A percentile compares a stretch with the other conserved stretches of the same genome.
Conservation (phyloP, 768 basidiomycete genomes). For the Boletus fagicola region DNA sequence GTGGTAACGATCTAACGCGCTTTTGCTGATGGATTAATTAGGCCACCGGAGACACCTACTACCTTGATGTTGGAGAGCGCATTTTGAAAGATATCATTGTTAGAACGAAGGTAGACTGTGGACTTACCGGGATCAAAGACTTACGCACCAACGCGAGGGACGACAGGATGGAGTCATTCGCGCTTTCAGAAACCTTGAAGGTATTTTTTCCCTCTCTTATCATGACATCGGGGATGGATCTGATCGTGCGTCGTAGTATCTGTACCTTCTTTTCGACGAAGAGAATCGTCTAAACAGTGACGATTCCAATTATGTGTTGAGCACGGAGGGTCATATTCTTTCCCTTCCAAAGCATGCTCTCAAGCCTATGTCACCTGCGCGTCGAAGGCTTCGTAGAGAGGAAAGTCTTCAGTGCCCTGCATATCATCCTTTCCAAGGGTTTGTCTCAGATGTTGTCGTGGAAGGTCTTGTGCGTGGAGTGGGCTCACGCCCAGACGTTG, state of each 20-base stretch:
- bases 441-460: constrained; percentile 31
- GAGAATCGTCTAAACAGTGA: constrained; percentile 69
- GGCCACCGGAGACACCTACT: constrained; percentile 92
- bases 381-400: constrained; percentile 58
- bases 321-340: constrained; percentile 93
- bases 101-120: constrained; percentile 82
- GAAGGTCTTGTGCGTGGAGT: constrained; percentile 64
- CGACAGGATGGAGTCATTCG: constrained; percentile 97
- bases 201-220: constrained; percentile 35
- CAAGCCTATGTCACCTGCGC: constrained; percentile 54
- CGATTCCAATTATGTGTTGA: constrained; percentile 86
- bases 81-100: constrained; percentile 71
- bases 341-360: constrained; percentile 56
- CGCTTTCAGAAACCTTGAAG: constrained; percentile 91
- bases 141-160: constrained; percentile 74
- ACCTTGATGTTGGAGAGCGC: constrained; percentile 87
- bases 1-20: not conserved
- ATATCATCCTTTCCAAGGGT: constrained; percentile 48
- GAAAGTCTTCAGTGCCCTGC: constrained; percentile 73
- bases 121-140: constrained; percentile 79
- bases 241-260: constrained; percentile 55
- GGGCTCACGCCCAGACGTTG: constrained; percentile 69
- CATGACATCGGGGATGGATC: not conserved
- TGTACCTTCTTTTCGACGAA: constrained; percentile 91
- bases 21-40: constrained; percentile 30